Evolutionary conservation across 306 rosid genomes (phyloP).

Genomic region (Gastrolobium bilobum): DNA sequence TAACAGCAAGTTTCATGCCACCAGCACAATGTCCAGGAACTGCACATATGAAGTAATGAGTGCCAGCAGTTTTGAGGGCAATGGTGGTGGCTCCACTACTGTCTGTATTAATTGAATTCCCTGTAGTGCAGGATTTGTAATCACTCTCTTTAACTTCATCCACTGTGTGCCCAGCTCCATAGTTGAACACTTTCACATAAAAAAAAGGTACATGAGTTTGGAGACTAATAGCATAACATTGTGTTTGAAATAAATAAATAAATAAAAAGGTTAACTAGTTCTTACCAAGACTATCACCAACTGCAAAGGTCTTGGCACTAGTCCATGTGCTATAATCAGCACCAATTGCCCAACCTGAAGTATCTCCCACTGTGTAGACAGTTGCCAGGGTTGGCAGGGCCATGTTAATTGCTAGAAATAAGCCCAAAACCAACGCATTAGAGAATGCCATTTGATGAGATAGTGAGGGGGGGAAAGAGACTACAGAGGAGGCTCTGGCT

Average conservation of each 20-base stretch:
- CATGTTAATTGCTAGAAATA: constrained; percentile 57
- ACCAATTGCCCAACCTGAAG: constrained; percentile 77
- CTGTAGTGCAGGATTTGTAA: constrained; percentile 71
- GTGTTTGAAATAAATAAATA: background rate
- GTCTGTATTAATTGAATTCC: constrained; percentile 73
- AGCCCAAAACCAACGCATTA: constrained; percentile 44
- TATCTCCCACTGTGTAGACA: constrained; percentile 78
- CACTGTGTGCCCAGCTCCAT: constrained; percentile 84
- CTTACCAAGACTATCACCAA: constrained; percentile 85
- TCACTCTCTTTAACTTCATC: constrained; percentile 82
- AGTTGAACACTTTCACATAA: constrained; percentile 70
- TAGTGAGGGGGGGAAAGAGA: background rate
- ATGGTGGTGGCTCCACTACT: constrained; percentile 79
- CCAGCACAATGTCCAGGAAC: constrained; percentile 69
- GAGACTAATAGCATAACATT: background rate
- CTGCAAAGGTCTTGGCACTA: constrained; percentile 66
- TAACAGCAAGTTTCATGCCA: constrained; percentile 91
- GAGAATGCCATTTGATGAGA: constrained; percentile 62
- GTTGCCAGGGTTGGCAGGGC: constrained; percentile 64
- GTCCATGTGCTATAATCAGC: constrained; percentile 82
- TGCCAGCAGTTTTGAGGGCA: constrained; percentile 72
- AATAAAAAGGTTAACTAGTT: constrained; percentile 12
- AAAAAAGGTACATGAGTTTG: background rate
- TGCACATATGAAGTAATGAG: constrained; percentile 81
- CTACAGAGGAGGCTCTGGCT: constrained; percentile 25